A percentile compares a stretch with the other conserved stretches of the same genome.
Conservation (phyloP, 306 rosid species). For the Lathyrus sativus region DNA sequence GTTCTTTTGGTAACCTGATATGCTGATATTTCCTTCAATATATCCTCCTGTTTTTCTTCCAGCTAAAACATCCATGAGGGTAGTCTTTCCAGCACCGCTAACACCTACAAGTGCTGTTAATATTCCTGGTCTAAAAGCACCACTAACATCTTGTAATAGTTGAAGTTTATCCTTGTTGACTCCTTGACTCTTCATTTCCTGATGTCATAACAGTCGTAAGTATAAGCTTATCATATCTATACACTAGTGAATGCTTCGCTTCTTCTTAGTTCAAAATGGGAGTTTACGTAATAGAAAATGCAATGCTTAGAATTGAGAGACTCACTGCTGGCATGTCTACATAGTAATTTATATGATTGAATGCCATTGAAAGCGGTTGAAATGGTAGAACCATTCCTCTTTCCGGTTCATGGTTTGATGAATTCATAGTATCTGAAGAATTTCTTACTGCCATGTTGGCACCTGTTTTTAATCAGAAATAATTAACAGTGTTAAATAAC, state of each 20-base stretch:
- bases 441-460: constrained; percentile 26
- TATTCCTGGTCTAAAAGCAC: constrained; percentile 61
- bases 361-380: constrained; percentile 64
- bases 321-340: constrained; percentile 84
- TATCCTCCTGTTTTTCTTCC: constrained; percentile 65
- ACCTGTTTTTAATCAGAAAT: not conserved
- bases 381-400: constrained; percentile 70
- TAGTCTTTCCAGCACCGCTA: constrained; percentile 71
- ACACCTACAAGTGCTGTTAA: constrained; percentile 66
- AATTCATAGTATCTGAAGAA: constrained; percentile 4
- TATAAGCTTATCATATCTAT: too few species aligned
- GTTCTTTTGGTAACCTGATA: constrained; percentile 62
- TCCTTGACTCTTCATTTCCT: constrained; percentile 78
- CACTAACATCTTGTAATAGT: constrained; percentile 63
- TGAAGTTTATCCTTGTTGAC: constrained; percentile 58
- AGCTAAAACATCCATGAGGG: constrained; percentile 66
- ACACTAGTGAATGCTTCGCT: too few species aligned
- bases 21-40: constrained; percentile 57
- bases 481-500: not conserved
- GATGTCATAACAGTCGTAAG: not conserved
- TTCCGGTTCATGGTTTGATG: constrained; percentile 24
- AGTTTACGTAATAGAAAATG: not conserved
- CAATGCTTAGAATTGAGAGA: not conserved
- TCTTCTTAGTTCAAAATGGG: not conserved
- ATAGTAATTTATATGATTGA: constrained; percentile 68